Base-by-base conservation (phyloP, 1,139 yeast species). In the Scheffersomyces cryptocercus region DNA sequence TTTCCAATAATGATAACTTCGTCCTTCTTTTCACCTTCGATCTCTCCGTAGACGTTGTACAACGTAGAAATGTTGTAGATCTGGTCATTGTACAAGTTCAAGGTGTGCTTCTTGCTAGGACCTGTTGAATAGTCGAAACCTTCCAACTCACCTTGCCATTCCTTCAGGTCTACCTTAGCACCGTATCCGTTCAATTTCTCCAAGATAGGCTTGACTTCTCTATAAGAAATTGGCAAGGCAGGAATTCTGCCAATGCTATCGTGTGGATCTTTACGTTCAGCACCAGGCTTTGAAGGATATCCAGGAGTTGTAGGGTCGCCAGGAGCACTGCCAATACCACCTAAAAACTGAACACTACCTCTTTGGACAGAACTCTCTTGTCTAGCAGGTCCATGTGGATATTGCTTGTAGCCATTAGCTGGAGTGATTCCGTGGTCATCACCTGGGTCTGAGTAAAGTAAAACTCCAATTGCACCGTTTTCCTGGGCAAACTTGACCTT, bases 271-370 rank as follows among this genome's bases (percentile, higher is more conserved):
- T 64, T 48, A 43, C 79, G 67, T 34, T 64, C 69, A n/a, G 58
- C 74, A 16, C 73, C 83, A 3, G 80, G 75, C 48, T 80, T 83
- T 35, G 89, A 82, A 4, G 95, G 83, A 55, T 81, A 83, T 0
- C 93, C 93, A 15, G 95, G 95, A 3, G 95, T 85, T 2, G 95
- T 82, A 35, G 97, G 97, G 59, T 90, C 97, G 39, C 97, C 97
- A 1, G 96, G 96, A 36, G 75, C 62, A 12, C 72, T 59, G 9
- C 73, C 75, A 4, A 74, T 68, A 38, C 77, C 78, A 2, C 95
- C 86, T 42, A 89, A 69, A 58, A 84, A 89, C 62, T 84, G 88
- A 3, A 85, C 93, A 46, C 91, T 83, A 1, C 96, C 96, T 58
- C 97, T 76, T 68, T 60, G 64, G 5, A 61, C 63, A 1, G 77